Conservation (phyloP, 108 stramenopile species). For the Aureococcus anophagefferens region DNA sequence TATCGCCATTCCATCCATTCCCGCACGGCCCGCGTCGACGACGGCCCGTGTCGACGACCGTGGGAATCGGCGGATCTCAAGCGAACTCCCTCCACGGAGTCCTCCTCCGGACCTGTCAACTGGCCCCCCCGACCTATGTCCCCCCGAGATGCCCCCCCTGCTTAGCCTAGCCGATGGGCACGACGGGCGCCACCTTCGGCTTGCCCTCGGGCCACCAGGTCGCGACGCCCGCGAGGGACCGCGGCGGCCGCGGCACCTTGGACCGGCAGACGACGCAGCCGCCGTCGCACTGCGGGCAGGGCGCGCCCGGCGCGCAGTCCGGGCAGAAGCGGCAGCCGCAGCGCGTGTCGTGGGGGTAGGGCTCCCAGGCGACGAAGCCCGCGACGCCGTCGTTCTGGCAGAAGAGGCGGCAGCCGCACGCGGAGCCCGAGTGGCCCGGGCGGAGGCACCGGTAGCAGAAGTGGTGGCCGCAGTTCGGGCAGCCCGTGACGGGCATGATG, state of each 20-base stretch:
- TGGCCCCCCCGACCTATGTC: too few species aligned
- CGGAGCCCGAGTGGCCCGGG: neutral
- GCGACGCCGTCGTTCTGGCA: neutral
- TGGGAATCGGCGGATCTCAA: too few species aligned
- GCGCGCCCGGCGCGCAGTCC: neutral
- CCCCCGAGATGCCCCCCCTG: too few species aligned
- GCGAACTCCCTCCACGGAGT: too few species aligned
- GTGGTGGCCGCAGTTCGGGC: neutral
- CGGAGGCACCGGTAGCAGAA: neutral
- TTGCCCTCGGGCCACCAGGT: too few species aligned
- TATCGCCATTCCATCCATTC: too few species aligned
- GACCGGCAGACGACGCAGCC: neutral
- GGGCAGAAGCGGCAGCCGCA: neutral
- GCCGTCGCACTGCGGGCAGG: neutral
- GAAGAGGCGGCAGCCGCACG: neutral
- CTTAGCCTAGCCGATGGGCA: too few species aligned
- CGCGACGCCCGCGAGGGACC: neutral
- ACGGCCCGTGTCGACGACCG: too few species aligned
- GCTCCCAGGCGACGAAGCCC: neutral
- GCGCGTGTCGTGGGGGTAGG: neutral
- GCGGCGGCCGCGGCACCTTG: neutral
- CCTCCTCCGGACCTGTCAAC: too few species aligned
- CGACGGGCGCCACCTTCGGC: too few species aligned
- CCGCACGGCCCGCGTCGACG: too few species aligned
- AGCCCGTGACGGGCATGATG: neutral